Base-by-base conservation (phyloP, 768 basidiomycete species). In the Termitomyces sp. region DNA sequence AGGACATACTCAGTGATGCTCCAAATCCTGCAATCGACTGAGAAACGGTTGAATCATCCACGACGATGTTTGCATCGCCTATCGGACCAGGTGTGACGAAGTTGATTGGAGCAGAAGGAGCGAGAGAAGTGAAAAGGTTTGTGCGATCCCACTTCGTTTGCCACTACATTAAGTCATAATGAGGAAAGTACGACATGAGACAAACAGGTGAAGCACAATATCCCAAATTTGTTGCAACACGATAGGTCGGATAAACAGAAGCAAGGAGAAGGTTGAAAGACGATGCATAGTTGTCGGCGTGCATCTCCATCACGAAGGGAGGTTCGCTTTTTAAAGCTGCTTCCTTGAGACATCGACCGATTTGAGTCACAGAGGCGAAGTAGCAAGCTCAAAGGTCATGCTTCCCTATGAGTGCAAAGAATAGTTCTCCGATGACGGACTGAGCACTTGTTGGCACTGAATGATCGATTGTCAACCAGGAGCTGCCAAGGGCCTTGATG, bases 21-120 rank as follows among this genome's bases (percentile, higher is more conserved):
- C 88, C 88, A 62, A 88, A 86, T 12, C 89, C 88, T 51, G 75
- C 76, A 40, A 91, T 81, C 0, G 74, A 69, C 69, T 89, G 89
- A 67, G 79, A 83, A n/a, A 76, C 66, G 3, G 70, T 60, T 3
- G 68, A 68, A 64, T 88, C 86, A 48, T 82, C 67, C 14, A 91
- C 69, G 41, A 76, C 75, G 52, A 90, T 89, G 64, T 89, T 80
- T 0, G 86, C 87, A 43, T 72, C 73, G 3, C 77, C 85, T 39
- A 76, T 76, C 4, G 79, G 52, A 0, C 86, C 82, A 8, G 86
- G 84, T n/a, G 76, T 66, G 6, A 60, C 74, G 61, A 86, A 88
- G 64, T 80, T 82, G 58, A 87, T 83, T 11, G 81, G 79, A 10
- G 75, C 69, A 9, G 75, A 72, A 23, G 72, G 73, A 2, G 70